A percentile compares a stretch with the other conserved stretches of the same genome.
Evolutionary conservation across 208 protist genomes (phyloP).

Genomic region (Wallacemonas collosoma): DNA sequence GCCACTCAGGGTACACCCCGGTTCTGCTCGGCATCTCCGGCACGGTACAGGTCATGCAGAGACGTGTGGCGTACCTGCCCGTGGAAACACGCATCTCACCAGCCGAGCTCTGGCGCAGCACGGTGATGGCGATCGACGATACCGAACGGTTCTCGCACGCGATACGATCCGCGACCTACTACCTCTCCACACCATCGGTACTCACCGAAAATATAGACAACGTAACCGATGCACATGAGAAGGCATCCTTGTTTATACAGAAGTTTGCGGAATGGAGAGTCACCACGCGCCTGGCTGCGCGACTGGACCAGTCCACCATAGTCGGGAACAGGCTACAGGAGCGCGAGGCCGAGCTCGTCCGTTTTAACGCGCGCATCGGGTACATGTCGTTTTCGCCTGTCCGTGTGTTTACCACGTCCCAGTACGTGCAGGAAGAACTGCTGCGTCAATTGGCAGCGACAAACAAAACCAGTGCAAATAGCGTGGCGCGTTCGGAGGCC

Average conservation of each 20-base stretch:
- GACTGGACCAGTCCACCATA: background rate
- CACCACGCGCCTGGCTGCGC: conserved; percentile 6
- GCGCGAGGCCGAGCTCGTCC: conserved; percentile 22
- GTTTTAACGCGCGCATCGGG: conserved; percentile 21
- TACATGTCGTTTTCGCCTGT: conserved; percentile 17
- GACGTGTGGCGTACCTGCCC: conserved; percentile 8
- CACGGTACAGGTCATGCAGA: conserved; percentile 30
- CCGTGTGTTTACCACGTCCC: background rate
- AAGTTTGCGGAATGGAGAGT: conserved; percentile 5
- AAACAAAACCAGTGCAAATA: background rate
- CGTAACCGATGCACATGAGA: background rate
- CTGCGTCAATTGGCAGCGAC: background rate
- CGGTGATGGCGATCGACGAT: conserved; percentile 1
- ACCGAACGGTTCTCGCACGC: background rate
- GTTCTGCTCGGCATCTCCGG: conserved; percentile 27
- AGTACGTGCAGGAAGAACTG: conserved; percentile 14
- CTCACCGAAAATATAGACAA: background rate
- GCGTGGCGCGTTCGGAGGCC: no score
- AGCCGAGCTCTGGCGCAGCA: conserved; percentile 10
- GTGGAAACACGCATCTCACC: conserved; percentile 8
- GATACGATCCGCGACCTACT: background rate
- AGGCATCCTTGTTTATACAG: background rate
- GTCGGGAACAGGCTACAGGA: conserved; percentile 25
- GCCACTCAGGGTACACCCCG: conserved; percentile 30
- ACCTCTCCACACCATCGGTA: conserved; percentile 1